phyloP scores from a whole-genome alignment of 2,329 filamentous ascomycete species.

The Cryphonectria japonica region DNA sequence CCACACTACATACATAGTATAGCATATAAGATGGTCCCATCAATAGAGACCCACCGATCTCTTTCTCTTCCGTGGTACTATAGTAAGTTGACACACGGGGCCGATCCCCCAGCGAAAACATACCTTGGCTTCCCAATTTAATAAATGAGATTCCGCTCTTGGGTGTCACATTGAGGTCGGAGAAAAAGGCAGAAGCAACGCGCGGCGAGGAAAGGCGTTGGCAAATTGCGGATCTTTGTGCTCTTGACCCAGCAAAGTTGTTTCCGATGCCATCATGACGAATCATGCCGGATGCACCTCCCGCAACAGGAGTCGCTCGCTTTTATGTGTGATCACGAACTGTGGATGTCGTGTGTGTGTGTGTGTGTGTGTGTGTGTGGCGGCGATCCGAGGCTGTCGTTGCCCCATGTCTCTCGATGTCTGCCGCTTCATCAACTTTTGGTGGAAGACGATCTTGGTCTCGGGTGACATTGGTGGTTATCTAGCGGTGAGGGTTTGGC shows the following conservation, averaged over 20 bases:
- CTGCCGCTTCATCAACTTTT: not conserved
- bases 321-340: not conserved
- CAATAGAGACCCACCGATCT: not conserved
- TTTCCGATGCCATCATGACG: not conserved
- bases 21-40: not conserved
- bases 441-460: not conserved
- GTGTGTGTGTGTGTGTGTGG: not conserved
- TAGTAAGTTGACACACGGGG: not conserved
- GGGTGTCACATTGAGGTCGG: not conserved
- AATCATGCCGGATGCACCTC: not conserved
- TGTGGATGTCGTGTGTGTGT: not conserved
- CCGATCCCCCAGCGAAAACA: not conserved
- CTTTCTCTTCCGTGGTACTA: not conserved
- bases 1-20: not conserved
- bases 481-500: not conserved
- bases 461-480: not conserved
- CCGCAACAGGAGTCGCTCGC: not conserved
- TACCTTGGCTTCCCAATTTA: not conserved
- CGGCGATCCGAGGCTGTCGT: not conserved
- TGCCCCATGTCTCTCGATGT: not conserved
- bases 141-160: not conserved
- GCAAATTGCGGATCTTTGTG: not conserved
- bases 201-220: not conserved
- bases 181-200: not conserved
- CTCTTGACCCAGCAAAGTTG: not conserved